A percentile compares a stretch with the other conserved stretches of the same genome.
These are phyloP conservation scores for Lentinus brumalis DNA, from an alignment of 768 basidiomycete species.

Conservation along the genomic window DNA sequence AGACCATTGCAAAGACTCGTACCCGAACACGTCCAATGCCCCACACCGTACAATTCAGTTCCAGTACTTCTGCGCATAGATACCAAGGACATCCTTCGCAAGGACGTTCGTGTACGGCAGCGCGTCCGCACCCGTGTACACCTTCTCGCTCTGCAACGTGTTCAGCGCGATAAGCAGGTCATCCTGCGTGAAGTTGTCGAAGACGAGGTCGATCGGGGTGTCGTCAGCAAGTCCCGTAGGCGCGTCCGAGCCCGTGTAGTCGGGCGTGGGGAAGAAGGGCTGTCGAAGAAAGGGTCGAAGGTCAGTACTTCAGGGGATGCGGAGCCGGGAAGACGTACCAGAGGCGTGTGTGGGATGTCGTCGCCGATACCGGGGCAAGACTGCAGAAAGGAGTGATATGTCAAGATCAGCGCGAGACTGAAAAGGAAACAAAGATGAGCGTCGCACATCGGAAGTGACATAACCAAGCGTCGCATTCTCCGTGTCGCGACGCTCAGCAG, in stretches of 20 bases:
- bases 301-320: neutral
- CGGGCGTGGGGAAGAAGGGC: conserved; percentile 54
- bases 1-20: too few species aligned
- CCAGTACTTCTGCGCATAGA: conserved; percentile 52
- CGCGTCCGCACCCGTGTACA: conserved; percentile 55
- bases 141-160: conserved; percentile 47
- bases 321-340: conserved; percentile 27
- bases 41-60: conserved; percentile 17
- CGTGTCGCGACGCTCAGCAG: conserved; percentile 42
- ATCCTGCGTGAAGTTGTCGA: conserved; percentile 65
- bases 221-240: conserved; percentile 49
- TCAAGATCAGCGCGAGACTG: neutral
- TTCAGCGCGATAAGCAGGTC: conserved; percentile 60
- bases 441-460: conserved; percentile 67
- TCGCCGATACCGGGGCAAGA: conserved; percentile 77
- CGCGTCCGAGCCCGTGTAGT: conserved; percentile 58
- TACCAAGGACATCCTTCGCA: conserved; percentile 52
- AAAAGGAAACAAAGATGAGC: neutral
- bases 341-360: conserved; percentile 64
- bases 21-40: too few species aligned
- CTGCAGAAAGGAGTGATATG: conserved; percentile 23
- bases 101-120: conserved; percentile 52
- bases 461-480: conserved; percentile 70
- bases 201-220: conserved; percentile 71
- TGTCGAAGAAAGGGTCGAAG: neutral